A percentile compares a stretch with the other conserved stretches of the same genome.
Evolutionary conservation across 1,139 yeast genomes (phyloP).

Genomic region (Yamadazyma aaseri): DNA sequence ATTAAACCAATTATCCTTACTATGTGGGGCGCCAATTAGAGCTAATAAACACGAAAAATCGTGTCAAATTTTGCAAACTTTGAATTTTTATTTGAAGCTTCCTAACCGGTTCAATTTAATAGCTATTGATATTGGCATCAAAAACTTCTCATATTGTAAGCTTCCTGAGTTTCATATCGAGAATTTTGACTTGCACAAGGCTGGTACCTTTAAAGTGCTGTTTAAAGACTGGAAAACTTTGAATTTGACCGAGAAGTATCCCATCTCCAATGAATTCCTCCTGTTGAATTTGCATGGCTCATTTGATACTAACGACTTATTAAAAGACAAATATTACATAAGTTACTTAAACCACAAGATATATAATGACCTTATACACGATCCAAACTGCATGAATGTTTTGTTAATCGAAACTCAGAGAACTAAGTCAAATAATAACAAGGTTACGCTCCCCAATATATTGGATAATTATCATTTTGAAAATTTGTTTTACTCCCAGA

Average conservation of each 20-base stretch:
- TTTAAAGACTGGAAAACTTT: conserved; percentile 30
- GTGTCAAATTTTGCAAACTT: conserved; percentile 21
- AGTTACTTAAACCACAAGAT: conserved; percentile 23
- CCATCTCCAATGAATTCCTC: conserved; percentile 3
- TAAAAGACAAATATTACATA: conserved; percentile 27
- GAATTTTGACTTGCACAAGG: conserved; percentile 8
- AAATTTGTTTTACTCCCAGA: conserved; percentile 27
- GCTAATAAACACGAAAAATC: conserved; percentile 28
- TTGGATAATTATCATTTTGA: conserved; percentile 37
- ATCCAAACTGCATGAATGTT: conserved; percentile 17
- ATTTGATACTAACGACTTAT: conserved; percentile 13
- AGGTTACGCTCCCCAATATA: conserved; percentile 40
- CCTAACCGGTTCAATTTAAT: conserved; percentile 20
- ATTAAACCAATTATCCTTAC: conserved; percentile 31
- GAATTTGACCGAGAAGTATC: conserved; percentile 18
- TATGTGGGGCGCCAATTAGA: conserved; percentile 32
- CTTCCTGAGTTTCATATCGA: conserved; percentile 16
- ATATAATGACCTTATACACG: conserved; percentile 17
- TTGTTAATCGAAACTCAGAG: conserved; percentile 40
- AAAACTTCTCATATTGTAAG: conserved; percentile 41
- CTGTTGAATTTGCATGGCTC: conserved; percentile 6
- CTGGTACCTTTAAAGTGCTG: conserved; percentile 5
- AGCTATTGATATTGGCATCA: conserved; percentile 41
- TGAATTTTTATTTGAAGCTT: conserved; percentile 18
- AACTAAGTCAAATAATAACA: conserved; percentile 33